phyloP scores from a whole-genome alignment of 176 grass and related monocot species.

The Calamus simplicifolius region DNA sequence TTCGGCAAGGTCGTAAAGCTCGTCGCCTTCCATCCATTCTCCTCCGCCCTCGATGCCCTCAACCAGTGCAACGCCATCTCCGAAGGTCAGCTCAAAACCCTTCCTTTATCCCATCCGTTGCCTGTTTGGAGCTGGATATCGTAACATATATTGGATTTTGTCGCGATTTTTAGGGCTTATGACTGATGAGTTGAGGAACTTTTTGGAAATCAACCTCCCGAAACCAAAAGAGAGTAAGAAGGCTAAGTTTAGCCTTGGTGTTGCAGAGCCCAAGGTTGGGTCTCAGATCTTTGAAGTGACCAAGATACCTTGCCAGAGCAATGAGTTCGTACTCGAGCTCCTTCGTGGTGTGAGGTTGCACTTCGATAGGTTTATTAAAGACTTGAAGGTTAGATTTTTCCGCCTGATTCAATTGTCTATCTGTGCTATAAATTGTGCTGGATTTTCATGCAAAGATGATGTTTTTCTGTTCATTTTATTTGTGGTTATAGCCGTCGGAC shows the following conservation, averaged over 20 bases:
- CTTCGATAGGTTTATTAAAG: conserved; percentile 66
- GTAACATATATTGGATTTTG: too few species aligned
- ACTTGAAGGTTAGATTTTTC: conserved; percentile 52
- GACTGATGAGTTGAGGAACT: conserved; percentile 85
- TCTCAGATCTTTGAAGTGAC: conserved; percentile 78
- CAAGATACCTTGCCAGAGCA: conserved; percentile 67
- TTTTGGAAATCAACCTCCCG: conserved; percentile 70
- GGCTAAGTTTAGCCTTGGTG: conserved; percentile 74
- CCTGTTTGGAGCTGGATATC: too few species aligned
- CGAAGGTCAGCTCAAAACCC: conserved; percentile 32
- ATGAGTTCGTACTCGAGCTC: conserved; percentile 75
- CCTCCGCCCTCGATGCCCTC: conserved; percentile 65
- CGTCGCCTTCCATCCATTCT: conserved; percentile 69
- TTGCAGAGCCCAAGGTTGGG: conserved; percentile 76
- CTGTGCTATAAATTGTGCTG: too few species aligned
- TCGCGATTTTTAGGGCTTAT: conserved; percentile 43
- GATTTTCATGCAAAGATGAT: too few species aligned
- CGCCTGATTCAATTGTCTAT: too few species aligned
- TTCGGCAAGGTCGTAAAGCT: conserved; percentile 87
- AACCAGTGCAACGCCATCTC: conserved; percentile 89
- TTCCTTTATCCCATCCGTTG: too few species aligned
- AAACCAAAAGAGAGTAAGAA: conserved; percentile 82
- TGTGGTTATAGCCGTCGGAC: conserved; percentile 39
- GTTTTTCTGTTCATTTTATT: conserved; percentile 6
- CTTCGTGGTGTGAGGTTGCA: conserved; percentile 67